These are phyloP conservation scores for Podosphaera xanthii DNA, from an alignment of 2,329 filamentous ascomycete genomes.

Conservation along the genomic window DNA sequence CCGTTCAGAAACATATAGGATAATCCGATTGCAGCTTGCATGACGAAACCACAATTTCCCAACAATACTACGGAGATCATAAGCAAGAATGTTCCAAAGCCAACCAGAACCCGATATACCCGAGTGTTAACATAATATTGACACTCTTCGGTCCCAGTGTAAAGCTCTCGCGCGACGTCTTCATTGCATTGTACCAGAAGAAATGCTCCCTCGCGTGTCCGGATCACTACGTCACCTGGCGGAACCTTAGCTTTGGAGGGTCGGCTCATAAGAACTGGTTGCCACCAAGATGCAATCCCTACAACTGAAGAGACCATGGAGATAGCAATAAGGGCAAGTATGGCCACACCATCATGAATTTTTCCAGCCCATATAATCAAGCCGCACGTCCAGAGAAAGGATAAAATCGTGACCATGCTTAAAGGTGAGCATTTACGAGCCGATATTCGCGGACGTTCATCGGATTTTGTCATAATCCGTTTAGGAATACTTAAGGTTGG, in stretches of 20 bases:
- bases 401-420: constrained; percentile 28
- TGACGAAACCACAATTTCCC: constrained; percentile 37
- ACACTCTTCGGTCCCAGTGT: constrained; percentile 36
- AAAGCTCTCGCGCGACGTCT: constrained; percentile 37
- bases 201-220: constrained; percentile 36
- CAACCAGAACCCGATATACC: constrained; percentile 31
- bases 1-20: constrained; percentile 36
- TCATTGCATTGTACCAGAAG: constrained; percentile 33
- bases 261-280: constrained; percentile 28
- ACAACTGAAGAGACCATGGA: constrained; percentile 29
- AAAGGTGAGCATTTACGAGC: constrained; percentile 27
- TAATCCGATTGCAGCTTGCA: constrained; percentile 33
- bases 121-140: constrained; percentile 25
- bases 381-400: constrained; percentile 25
- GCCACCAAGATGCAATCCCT: constrained; percentile 35
- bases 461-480: constrained; percentile 6
- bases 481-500: constrained; percentile 7
- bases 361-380: constrained; percentile 22
- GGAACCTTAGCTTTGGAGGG: constrained; percentile 24
- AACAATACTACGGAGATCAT: constrained; percentile 38
- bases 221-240: constrained; percentile 34
- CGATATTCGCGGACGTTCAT: constrained; percentile 24
- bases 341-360: constrained; percentile 27
- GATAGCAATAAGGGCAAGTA: constrained; percentile 27
- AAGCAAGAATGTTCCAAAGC: constrained; percentile 31